A percentile compares a stretch with the other conserved stretches of the same genome.
phyloP scores from a whole-genome alignment of 2,329 filamentous ascomycete species.

The Arthrobotrys conoides region DNA sequence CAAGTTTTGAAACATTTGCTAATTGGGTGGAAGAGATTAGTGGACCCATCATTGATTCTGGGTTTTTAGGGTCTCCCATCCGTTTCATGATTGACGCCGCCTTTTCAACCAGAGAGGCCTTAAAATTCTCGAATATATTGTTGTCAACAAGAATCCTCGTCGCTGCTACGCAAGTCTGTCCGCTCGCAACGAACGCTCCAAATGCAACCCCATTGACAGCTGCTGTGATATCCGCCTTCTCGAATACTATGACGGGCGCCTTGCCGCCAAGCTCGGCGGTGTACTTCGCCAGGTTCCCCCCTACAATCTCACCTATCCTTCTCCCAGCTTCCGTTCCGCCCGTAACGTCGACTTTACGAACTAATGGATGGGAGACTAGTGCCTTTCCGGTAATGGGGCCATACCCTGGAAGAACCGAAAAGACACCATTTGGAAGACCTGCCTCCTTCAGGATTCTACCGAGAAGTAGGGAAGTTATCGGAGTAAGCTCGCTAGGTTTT shows the following conservation, averaged over 20 bases:
- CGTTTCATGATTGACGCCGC: slow-evolving; percentile 71
- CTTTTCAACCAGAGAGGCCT: slow-evolving; percentile 67
- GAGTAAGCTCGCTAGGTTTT: slow-evolving; percentile 68
- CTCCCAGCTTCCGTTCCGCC: slow-evolving; percentile 86
- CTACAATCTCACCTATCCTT: slow-evolving; percentile 83
- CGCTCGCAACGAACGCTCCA: slow-evolving; percentile 70
- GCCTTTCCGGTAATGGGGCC: slow-evolving; percentile 72
- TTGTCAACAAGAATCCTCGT: slow-evolving; percentile 72
- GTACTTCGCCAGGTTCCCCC: slow-evolving; percentile 82
- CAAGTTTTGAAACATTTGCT: slow-evolving; percentile 66
- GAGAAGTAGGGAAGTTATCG: slow-evolving; percentile 68
- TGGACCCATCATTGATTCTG: slow-evolving; percentile 75
- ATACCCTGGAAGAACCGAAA: slow-evolving; percentile 71
- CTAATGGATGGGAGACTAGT: slow-evolving; percentile 75
- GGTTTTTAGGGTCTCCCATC: slow-evolving; percentile 74
- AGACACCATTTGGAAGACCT: slow-evolving; percentile 68
- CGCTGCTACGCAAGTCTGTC: slow-evolving; percentile 73
- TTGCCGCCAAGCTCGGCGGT: slow-evolving; percentile 95
- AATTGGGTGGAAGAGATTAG: slow-evolving; percentile 73
- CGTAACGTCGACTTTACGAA: slow-evolving; percentile 91
- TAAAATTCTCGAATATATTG: slow-evolving; percentile 67
- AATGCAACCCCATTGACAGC: slow-evolving; percentile 76
- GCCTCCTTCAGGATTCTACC: slow-evolving; percentile 68
- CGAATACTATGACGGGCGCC: slow-evolving; percentile 83
- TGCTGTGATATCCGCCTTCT: slow-evolving; percentile 81